phyloP scores from a whole-genome alignment of 768 basidiomycete species.

The Omphalotus guepiniiformis region DNA sequence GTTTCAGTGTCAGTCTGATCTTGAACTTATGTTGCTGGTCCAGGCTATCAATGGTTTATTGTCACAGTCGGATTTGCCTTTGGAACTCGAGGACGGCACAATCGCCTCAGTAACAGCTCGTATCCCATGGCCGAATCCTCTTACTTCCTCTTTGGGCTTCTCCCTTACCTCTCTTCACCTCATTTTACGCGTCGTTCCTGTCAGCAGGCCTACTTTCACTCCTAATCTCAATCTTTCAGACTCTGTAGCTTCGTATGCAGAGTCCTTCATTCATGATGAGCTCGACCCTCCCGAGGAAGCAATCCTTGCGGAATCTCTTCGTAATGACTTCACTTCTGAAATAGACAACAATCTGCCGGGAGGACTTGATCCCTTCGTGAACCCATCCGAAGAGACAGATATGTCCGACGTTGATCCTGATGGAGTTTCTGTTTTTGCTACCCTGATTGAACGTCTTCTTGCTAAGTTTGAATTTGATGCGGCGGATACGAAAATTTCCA shows the following conservation, averaged over 20 bases:
- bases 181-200: slow-evolving; percentile 38
- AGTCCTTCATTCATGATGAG: slow-evolving; percentile 84
- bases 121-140: slow-evolving; percentile 83
- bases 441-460: slow-evolving; percentile 73
- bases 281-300: slow-evolving; percentile 69
- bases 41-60: slow-evolving; percentile 81
- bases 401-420: slow-evolving; percentile 54
- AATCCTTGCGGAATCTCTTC: slow-evolving; percentile 65
- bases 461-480: slow-evolving; percentile 78
- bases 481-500: slow-evolving; percentile 58
- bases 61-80: slow-evolving; percentile 46
- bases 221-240: slow-evolving; percentile 51
- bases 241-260: slow-evolving; percentile 81
- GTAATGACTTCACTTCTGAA: slow-evolving; percentile 33
- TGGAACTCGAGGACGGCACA: slow-evolving; percentile 65
- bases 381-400: slow-evolving; percentile 35
- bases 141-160: slow-evolving; percentile 68
- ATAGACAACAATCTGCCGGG: slow-evolving; percentile 56
- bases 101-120: slow-evolving; percentile 72
- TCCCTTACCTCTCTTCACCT: slow-evolving; percentile 67
- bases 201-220: slow-evolving; percentile 9
- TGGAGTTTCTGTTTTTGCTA: slow-evolving; percentile 78
- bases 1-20: slow-evolving; percentile 6
- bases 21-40: slow-evolving; percentile 9
- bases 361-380: slow-evolving; percentile 55